Evolutionary conservation across 2,329 filamentous ascomycete species (phyloP).

Genomic region (Ustulina deusta): DNA sequence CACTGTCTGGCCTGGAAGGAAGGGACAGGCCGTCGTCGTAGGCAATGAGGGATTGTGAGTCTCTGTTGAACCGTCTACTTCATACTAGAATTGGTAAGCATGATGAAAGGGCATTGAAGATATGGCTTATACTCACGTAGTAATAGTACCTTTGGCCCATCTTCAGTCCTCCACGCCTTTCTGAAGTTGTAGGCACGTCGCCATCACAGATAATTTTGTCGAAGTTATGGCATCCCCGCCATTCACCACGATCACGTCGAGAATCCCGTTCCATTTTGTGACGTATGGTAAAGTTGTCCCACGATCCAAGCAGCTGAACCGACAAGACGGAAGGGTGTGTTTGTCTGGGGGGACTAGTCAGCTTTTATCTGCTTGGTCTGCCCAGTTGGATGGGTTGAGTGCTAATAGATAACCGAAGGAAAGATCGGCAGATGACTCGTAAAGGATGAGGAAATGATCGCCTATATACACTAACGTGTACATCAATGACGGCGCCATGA

Average conservation of each 20-base stretch:
- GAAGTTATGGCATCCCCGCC: constrained; percentile 90
- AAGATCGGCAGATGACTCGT: constrained; percentile 37
- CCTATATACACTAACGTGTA: constrained; percentile 39
- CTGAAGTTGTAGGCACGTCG: constrained; percentile 63
- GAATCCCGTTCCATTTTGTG: constrained; percentile 86
- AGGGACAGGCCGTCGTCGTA: constrained; percentile 82
- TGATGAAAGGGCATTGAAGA: constrained; percentile 17
- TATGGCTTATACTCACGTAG: constrained; percentile 73
- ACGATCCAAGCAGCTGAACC: constrained; percentile 88
- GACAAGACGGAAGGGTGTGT: constrained; percentile 71
- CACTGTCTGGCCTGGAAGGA: constrained; percentile 87
- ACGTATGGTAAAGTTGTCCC: constrained; percentile 88
- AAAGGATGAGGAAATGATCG: constrained; percentile 42
- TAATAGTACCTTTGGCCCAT: constrained; percentile 97
- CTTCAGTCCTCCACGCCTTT: constrained; percentile 82
- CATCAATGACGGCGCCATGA: constrained; percentile 24
- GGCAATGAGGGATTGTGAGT: constrained; percentile 78
- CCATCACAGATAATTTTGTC: constrained; percentile 88
- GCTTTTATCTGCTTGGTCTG: constrained; percentile 41
- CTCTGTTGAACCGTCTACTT: constrained; percentile 82
- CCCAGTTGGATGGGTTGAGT: constrained; percentile 33
- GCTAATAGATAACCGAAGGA: constrained; percentile 25
- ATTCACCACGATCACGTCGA: constrained; percentile 79
- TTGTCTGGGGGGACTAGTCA: constrained; percentile 60
- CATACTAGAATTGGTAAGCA: constrained; percentile 70